Base-by-base conservation (phyloP, 352 stramenopile species). In the Globisporangium polare region DNA sequence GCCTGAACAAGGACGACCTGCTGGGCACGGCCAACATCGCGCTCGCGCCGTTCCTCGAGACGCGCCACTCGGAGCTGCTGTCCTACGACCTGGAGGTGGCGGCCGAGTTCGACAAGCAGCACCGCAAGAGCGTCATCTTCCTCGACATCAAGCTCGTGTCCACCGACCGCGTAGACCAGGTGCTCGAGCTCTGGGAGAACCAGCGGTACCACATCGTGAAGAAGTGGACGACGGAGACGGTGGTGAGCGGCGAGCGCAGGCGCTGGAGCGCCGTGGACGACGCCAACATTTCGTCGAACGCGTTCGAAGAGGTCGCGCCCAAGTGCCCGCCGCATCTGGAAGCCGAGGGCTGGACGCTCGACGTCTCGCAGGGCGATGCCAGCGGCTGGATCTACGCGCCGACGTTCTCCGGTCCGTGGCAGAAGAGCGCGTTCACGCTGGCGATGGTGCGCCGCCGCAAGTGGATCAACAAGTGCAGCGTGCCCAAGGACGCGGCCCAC, bases 371-470 rank as follows among this genome's bases (percentile, higher is more conserved):
- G 60, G 86, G 86, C 61, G 86, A 93, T 56, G 83, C 86, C 65
- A 83, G 90, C 57, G 86, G 86, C 18, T 95, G 86, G 86, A 84
- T 92, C 69, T 95, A 95, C 65, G 86, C 86, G 41, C 72, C 76
- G 52, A 80, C 75, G 22, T 93, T 93, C 69, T 71, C 74, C 1
- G 84, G 86, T 0, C 83, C 84, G 27, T 95, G 86, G 86, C 83
- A 93, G 67, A 88, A 87, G 56, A 71, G 78, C 49, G 62, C 71
- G 22, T 89, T 88, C 66, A 84, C 83, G 72, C 75, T 90, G 67
- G 81, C 81, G 9, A 88, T 86, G 68, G 85, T 91, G 53, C 79
- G 85, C 33, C 81, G 83, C 69, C 80, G 85, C 63, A 91, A 89
- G 78, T 94, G 85, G 85, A 73, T 92, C 64, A 91, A 93, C 64